Conservation (phyloP, 257 asterid species). For the Solanum chilense region DNA sequence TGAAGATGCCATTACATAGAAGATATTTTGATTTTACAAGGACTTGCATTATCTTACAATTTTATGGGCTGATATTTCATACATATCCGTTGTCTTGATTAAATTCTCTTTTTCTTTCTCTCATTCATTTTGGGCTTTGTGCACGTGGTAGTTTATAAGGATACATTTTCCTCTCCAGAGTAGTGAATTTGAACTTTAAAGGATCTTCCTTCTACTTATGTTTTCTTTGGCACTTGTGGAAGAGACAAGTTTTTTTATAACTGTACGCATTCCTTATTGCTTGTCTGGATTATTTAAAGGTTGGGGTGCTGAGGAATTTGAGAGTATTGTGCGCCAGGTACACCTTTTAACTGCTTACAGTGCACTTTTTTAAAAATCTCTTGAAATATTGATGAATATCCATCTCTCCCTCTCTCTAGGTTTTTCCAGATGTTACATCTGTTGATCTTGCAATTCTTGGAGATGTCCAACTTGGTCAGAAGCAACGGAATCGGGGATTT, state of each 20-base stretch:
- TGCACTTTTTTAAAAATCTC: not conserved
- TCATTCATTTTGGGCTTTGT: not conserved
- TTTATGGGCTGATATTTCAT: not conserved
- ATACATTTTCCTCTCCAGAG: not conserved
- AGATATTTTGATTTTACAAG: not conserved
- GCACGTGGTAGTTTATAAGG: not conserved
- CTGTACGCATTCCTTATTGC: conserved; percentile 8
- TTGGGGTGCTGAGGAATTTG: conserved; percentile 70
- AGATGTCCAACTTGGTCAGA: conserved; percentile 43
- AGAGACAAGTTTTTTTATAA: not conserved
- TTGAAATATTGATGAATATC: not conserved
- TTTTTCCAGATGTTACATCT: conserved; percentile 68
- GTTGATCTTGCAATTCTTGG: conserved; percentile 54
- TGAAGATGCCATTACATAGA: not conserved
- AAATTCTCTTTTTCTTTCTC: not conserved
- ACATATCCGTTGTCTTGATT: not conserved
- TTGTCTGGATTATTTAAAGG: conserved; percentile 31
- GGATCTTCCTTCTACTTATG: not conserved
- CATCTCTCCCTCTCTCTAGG: conserved; percentile 17
- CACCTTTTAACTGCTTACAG: not conserved
- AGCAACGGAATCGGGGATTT: conserved; percentile 77
- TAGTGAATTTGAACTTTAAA: not conserved
- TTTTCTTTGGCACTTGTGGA: not conserved
- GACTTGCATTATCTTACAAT: not conserved
- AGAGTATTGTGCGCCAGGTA: conserved; percentile 70